Evolutionary conservation across 1,284 basidiomycete genomes (phyloP).

Genomic region (Amylostereum areolatum): DNA sequence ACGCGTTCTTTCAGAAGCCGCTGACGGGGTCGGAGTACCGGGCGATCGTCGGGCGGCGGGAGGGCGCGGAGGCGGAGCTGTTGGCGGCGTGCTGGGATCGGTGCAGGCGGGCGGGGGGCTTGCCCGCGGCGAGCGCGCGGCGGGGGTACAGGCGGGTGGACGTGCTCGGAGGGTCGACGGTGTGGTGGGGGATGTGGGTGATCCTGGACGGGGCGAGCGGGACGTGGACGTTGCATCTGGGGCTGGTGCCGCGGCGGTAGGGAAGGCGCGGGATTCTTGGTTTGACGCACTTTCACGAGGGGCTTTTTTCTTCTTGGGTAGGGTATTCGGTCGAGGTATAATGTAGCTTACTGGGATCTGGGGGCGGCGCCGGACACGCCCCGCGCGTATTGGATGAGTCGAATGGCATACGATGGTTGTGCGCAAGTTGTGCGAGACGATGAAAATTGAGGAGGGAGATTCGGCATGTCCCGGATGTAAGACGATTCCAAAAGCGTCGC

Average conservation of each 20-base stretch:
- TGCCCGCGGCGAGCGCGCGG: slow-evolving; percentile 21
- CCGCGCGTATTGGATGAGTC: too few species aligned
- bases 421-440: too few species aligned
- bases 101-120: slow-evolving; percentile 17
- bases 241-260: slow-evolving; percentile 10
- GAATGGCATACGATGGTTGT: too few species aligned
- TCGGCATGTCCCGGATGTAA: too few species aligned
- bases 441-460: too few species aligned
- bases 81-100: slow-evolving; percentile 17
- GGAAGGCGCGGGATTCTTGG: too few species aligned
- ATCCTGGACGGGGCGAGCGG: slow-evolving; percentile 18
- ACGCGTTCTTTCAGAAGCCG: slow-evolving; percentile 28
- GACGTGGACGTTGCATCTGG: slow-evolving; percentile 29
- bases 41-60: slow-evolving; percentile 14
- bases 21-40: slow-evolving; percentile 24
- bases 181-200: slow-evolving; percentile 31
- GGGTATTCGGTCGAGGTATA: too few species aligned
- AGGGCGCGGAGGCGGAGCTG: slow-evolving; percentile 14
- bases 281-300: slow-evolving; percentile 2
- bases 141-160: slow-evolving; percentile 33
- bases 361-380: too few species aligned
- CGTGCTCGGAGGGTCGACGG: slow-evolving; percentile 25
- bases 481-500: too few species aligned
- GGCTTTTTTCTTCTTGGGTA: neutral
- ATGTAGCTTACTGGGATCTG: too few species aligned